These are phyloP conservation scores for Metschnikowia lochheadii DNA, from an alignment of 805 yeast species.

Conservation along the genomic window DNA sequence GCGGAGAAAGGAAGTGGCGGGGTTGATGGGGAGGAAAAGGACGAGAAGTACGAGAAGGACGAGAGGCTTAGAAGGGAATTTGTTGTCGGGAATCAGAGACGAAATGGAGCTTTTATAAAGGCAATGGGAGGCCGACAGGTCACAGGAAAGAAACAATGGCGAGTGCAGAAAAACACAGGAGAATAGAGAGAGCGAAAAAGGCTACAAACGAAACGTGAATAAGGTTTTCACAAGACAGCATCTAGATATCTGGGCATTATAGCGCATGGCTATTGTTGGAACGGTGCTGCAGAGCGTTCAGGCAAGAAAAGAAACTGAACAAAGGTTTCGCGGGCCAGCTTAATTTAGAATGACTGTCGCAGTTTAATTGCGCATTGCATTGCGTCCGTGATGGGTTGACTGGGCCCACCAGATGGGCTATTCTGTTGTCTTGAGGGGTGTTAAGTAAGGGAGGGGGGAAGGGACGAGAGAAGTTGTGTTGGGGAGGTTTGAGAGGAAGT, in stretches of 20 bases:
- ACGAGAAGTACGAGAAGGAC: background rate
- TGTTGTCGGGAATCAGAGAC: background rate
- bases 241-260: background rate
- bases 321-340: background rate
- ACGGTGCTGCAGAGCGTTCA: background rate
- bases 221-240: background rate
- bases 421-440: too few relatives aligned
- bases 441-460: background rate
- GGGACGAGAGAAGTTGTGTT: background rate
- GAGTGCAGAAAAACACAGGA: background rate
- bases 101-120: background rate
- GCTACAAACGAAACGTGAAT: background rate
- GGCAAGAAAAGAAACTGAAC: conserved; percentile 1
- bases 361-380: conserved; percentile 3
- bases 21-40: background rate
- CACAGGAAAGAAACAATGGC: background rate
- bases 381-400: background rate
- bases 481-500: too few relatives aligned
- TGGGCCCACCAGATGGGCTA: background rate
- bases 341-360: conserved; percentile 1
- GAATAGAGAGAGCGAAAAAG: background rate
- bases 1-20: background rate
- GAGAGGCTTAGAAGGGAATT: background rate
- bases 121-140: background rate
- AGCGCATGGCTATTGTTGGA: background rate